Percentiles rank a stretch among this genome's conserved stretches.
These are phyloP conservation scores for Arthrobotrys sphaeroides DNA, from an alignment of 2,329 filamentous ascomycete genomes.

Conservation along the genomic window DNA sequence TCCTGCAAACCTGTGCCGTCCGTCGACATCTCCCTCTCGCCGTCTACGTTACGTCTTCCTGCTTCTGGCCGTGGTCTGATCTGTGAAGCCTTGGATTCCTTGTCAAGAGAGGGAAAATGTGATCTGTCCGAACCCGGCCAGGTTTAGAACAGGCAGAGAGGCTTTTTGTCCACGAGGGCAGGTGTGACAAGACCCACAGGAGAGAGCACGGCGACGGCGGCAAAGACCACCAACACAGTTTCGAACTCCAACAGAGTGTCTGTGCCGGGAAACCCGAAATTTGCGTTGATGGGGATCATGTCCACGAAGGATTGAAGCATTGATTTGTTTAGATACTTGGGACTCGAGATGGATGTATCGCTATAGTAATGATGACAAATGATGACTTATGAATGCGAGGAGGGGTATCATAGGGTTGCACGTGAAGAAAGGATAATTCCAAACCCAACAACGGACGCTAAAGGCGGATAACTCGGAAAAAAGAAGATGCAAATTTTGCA, in stretches of 20 bases:
- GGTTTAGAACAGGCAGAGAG: neutral
- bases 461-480: neutral
- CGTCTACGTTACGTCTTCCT: too few relatives aligned
- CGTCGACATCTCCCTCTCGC: neutral
- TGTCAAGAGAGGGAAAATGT: neutral
- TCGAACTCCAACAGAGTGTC: neutral
- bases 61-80: too few relatives aligned
- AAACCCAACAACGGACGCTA: neutral
- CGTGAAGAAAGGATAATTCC: neutral
- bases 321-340: neutral
- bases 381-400: neutral
- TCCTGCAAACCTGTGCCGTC: neutral
- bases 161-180: neutral
- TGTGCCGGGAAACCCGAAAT: neutral
- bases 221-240: neutral
- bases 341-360: neutral
- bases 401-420: constrained; percentile 16
- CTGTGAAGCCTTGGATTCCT: neutral
- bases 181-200: neutral
- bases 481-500: neutral
- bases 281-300: neutral
- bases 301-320: neutral
- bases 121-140: neutral
- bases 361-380: neutral
- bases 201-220: neutral